Evolutionary conservation across 2,329 filamentous ascomycete genomes (phyloP).

Genomic region (Alternaria brassicicola): DNA sequence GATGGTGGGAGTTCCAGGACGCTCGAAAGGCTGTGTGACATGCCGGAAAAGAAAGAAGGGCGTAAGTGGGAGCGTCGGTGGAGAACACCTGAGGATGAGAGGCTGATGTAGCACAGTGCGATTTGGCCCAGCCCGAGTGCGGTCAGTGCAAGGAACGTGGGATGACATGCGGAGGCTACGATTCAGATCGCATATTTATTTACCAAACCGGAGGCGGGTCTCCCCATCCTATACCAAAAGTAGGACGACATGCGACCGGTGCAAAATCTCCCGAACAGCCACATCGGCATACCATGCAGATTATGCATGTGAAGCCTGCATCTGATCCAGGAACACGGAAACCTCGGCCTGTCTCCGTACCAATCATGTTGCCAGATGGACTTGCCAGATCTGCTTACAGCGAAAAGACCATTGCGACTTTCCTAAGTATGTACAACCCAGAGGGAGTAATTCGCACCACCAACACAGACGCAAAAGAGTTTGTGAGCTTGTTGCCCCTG

Average conservation of each 20-base stretch:
- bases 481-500: conserved; percentile 22
- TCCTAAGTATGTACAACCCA: conserved; percentile 31
- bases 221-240: background rate
- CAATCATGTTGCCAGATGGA: conserved; percentile 16
- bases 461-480: conserved; percentile 16
- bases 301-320: background rate
- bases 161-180: conserved; percentile 67
- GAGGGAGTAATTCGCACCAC: conserved; percentile 6
- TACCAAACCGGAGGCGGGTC: conserved; percentile 17
- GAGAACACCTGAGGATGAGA: background rate
- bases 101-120: conserved; percentile 56
- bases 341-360: background rate
- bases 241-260: background rate
- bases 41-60: conserved; percentile 59
- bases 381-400: conserved; percentile 32
- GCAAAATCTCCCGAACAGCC: conserved; percentile 6
- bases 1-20: conserved; percentile 38
- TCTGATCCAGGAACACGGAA: background rate
- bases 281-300: conserved; percentile 2
- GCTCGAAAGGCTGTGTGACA: conserved; percentile 43
- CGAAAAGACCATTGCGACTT: conserved; percentile 29
- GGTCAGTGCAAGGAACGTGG: conserved; percentile 65
- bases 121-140: conserved; percentile 66
- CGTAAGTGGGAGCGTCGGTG: conserved; percentile 47
- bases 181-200: conserved; percentile 68